Conservation (phyloP, 2,329 filamentous ascomycete genomes). For the Thelonectria blattea region DNA sequence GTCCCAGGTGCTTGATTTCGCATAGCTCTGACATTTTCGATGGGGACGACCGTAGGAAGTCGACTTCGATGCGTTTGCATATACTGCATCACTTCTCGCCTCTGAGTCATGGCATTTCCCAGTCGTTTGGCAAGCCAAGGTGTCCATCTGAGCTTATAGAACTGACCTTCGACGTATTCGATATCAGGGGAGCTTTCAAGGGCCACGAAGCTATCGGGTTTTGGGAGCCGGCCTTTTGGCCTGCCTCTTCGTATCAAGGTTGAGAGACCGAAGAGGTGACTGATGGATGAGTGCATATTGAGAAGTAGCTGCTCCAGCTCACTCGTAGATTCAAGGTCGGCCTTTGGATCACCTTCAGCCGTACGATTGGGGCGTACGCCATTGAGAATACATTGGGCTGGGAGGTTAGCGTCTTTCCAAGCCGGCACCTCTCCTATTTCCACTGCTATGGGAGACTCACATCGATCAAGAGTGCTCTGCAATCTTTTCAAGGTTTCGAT, state of each 20-base stretch:
- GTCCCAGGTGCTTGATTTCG: too few relatives aligned
- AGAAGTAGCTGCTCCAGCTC: slow-evolving; percentile 11
- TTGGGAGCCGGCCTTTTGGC: background rate
- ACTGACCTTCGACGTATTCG: background rate
- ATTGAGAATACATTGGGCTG: background rate
- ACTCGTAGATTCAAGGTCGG: background rate
- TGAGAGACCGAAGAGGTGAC: slow-evolving; percentile 1
- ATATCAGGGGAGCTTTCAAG: background rate
- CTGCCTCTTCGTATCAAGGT: background rate
- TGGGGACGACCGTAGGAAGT: background rate
- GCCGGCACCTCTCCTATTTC: background rate
- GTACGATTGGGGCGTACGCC: too few relatives aligned
- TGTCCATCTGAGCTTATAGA: background rate
- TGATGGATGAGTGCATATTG: slow-evolving; percentile 5
- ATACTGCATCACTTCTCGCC: background rate
- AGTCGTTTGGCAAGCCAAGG: background rate
- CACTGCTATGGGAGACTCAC: too few relatives aligned
- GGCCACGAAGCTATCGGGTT: background rate
- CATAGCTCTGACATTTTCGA: background rate
- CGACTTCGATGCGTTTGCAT: background rate
- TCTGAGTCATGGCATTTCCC: background rate
- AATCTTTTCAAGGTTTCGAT: background rate
- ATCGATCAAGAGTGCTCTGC: background rate
- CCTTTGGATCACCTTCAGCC: background rate
- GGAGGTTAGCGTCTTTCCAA: background rate